Conservation (phyloP, 2,329 filamentous ascomycete genomes). For the Fusarium sp. region DNA sequence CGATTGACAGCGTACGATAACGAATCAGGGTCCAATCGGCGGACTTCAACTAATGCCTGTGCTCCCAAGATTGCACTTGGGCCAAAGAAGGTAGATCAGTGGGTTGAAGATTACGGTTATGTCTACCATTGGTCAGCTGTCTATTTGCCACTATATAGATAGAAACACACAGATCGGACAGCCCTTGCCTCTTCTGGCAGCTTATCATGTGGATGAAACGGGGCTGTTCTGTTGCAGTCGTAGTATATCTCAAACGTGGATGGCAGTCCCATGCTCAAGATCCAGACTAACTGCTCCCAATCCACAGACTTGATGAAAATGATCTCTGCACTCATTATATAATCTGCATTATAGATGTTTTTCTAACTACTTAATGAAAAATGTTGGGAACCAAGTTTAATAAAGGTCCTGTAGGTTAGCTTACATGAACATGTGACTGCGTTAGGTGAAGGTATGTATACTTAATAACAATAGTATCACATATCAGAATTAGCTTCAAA, state of each 20-base stretch:
- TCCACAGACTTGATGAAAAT: not conserved
- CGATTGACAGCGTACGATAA: not conserved
- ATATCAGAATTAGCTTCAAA: too few species aligned
- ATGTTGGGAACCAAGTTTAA: not conserved
- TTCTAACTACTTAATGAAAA: too few species aligned
- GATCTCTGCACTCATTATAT: not conserved
- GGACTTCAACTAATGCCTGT: not conserved
- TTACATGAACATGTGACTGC: not conserved
- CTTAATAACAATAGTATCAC: not conserved
- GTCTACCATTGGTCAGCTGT: not conserved
- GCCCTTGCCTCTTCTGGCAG: not conserved
- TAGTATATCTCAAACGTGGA: too few species aligned
- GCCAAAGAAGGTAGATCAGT: not conserved
- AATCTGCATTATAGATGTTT: not conserved
- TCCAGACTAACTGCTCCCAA: not conserved
- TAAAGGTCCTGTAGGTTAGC: not conserved
- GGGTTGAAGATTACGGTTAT: not conserved
- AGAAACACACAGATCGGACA: not conserved
- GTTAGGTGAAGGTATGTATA: not conserved
- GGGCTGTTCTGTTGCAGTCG: not conserved
- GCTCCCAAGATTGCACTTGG: not conserved
- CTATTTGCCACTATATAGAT: conserved; percentile 1
- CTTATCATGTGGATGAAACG: not conserved
- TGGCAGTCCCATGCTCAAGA: not conserved
- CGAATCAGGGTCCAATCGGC: not conserved